phyloP scores from a whole-genome alignment of 345 rosid species.

The Passiflora organensis region DNA sequence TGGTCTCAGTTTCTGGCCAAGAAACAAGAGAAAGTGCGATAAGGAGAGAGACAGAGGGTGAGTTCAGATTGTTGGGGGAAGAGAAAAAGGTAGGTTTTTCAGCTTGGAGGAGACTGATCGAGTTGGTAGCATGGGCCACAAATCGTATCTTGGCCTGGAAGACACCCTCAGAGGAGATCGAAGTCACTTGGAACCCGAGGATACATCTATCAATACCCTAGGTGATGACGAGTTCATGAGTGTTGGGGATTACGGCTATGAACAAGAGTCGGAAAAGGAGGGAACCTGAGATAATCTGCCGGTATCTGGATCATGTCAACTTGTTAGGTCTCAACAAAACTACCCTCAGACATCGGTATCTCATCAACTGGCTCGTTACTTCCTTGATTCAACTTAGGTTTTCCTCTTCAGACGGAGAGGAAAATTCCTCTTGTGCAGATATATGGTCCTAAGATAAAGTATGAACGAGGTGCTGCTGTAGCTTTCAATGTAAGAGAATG shows the following conservation, averaged over 20 bases:
- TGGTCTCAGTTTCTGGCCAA: conserved; percentile 27
- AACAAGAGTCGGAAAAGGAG: conserved; percentile 60
- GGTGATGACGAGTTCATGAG: conserved; percentile 48
- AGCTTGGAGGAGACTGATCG: conserved; percentile 42
- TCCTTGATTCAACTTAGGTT: conserved; percentile 71
- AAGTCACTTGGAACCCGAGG: conserved; percentile 46
- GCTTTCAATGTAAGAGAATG: conserved; percentile 51
- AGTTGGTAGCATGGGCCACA: conserved; percentile 35
- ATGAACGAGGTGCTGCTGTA: conserved; percentile 62
- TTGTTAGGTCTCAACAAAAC: conserved; percentile 77
- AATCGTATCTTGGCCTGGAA: conserved; percentile 45
- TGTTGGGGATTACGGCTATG: conserved; percentile 53
- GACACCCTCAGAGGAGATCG: conserved; percentile 31
- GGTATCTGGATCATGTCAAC: conserved; percentile 70
- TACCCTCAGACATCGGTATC: conserved; percentile 60
- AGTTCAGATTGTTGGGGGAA: conserved; percentile 57
- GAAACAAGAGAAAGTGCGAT: conserved; percentile 52
- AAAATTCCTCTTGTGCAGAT: conserved; percentile 50
- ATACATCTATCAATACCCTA: conserved; percentile 45
- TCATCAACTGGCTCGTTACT: conserved; percentile 80
- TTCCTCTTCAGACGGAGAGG: conserved; percentile 38
- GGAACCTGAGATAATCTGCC: conserved; percentile 72
- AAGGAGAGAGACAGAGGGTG: conserved; percentile 66
- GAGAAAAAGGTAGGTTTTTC: conserved; percentile 50
- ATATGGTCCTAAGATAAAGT: conserved; percentile 69